Conservation (phyloP, 2,329 filamentous ascomycete genomes). For the Phyllosticta paracitricarpa region DNA sequence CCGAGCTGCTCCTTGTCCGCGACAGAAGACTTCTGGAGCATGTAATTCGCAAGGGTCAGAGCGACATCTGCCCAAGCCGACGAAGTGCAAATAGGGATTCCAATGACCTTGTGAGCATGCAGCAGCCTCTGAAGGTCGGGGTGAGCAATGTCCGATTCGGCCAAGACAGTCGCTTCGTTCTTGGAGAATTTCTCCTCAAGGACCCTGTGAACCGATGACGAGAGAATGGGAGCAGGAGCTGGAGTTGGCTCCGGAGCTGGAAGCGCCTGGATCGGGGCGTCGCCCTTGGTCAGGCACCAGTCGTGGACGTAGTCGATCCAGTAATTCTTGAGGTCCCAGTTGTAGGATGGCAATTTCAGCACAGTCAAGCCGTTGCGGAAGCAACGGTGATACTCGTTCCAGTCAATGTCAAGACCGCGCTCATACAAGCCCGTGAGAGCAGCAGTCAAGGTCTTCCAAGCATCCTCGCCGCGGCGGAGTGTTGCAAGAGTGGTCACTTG, state of each 20-base stretch:
- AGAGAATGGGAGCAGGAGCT: slow-evolving; percentile 16
- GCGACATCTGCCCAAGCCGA: slow-evolving; percentile 27
- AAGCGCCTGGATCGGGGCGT: slow-evolving; percentile 12
- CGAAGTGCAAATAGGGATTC: slow-evolving; percentile 33
- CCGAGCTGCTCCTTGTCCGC: slow-evolving; percentile 10
- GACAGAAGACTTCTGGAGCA: slow-evolving; percentile 11
- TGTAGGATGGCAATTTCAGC: slow-evolving; percentile 41
- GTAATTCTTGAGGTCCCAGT: slow-evolving; percentile 26
- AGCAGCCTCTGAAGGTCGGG: slow-evolving; percentile 29
- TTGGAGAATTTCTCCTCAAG: slow-evolving; percentile 23
- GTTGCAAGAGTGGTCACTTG: not conserved
- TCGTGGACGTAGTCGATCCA: slow-evolving; percentile 27
- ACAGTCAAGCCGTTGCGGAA: slow-evolving; percentile 38
- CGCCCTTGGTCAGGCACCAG: slow-evolving; percentile 21
- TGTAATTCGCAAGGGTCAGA: slow-evolving; percentile 21
- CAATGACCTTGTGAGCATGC: slow-evolving; percentile 36
- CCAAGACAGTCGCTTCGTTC: slow-evolving; percentile 19
- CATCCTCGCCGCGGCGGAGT: slow-evolving; percentile 8
- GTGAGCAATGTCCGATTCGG: slow-evolving; percentile 33
- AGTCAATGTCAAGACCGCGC: slow-evolving; percentile 47
- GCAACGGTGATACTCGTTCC: slow-evolving; percentile 49
- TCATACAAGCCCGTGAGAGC: slow-evolving; percentile 43
- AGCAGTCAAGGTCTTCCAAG: slow-evolving; percentile 30
- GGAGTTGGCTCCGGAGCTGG: not conserved
- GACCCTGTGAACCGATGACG: slow-evolving; percentile 29